A percentile compares a stretch with the other conserved stretches of the same genome.
Evolutionary conservation across 192 early-diverging fungal species (phyloP).

Genomic region (Backusella morwellensis): DNA sequence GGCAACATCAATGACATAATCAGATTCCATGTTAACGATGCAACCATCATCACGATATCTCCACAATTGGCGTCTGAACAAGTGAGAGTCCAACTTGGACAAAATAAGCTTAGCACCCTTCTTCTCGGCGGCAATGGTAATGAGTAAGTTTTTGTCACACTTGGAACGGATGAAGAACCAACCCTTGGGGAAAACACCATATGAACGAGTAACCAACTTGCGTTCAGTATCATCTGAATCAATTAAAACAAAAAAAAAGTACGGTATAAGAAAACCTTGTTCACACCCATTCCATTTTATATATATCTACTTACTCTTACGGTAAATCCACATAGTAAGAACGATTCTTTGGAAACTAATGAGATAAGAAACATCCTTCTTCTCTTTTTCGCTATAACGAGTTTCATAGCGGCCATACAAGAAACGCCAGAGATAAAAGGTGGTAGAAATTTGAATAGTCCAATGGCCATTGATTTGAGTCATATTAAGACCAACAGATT

Average conservation of each 20-base stretch:
- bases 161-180: slow-evolving; percentile 32
- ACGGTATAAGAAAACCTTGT: not conserved
- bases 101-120: slow-evolving; percentile 31
- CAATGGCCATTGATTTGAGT: slow-evolving; percentile 8
- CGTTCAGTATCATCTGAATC: not conserved
- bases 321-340: slow-evolving; percentile 6
- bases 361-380: slow-evolving; percentile 8
- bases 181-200: slow-evolving; percentile 32
- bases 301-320: not conserved
- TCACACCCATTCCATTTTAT: not conserved
- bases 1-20: slow-evolving; percentile 28
- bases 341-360: slow-evolving; percentile 13
- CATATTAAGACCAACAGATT: slow-evolving; percentile 12
- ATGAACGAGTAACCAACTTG: slow-evolving; percentile 14
- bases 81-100: slow-evolving; percentile 18
- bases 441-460: slow-evolving; percentile 11
- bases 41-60: slow-evolving; percentile 24
- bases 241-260: not conserved
- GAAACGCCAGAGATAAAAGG: slow-evolving; percentile 17
- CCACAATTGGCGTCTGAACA: slow-evolving; percentile 28
- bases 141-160: slow-evolving; percentile 11
- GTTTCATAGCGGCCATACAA: slow-evolving; percentile 25
- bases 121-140: slow-evolving; percentile 13
- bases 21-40: slow-evolving; percentile 18
- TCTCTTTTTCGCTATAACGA: slow-evolving; percentile 8